Percentiles rank a stretch among this genome's conserved stretches.
phyloP scores from a whole-genome alignment of 305 asterid species.

The Fraxinus xanthoxyloides region DNA sequence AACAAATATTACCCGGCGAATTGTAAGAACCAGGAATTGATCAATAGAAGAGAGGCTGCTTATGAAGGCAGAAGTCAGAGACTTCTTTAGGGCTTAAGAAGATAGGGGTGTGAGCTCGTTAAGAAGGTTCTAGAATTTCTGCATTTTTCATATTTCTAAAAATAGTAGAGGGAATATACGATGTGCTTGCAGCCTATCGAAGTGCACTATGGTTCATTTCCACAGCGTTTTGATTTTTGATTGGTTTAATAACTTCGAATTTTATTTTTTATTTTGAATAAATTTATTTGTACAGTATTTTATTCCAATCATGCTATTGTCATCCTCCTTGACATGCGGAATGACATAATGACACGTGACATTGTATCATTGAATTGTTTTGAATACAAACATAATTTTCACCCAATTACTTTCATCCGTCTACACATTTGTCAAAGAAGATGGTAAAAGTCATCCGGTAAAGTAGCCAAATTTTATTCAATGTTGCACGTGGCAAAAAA shows the following conservation, averaged over 20 bases:
- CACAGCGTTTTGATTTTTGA: neutral
- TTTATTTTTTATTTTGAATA: too few relatives aligned
- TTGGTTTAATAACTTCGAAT: neutral
- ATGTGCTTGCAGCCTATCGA: neutral
- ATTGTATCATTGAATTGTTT: too few relatives aligned
- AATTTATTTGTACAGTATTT: neutral
- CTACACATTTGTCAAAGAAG: too few relatives aligned
- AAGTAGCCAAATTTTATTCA: too few relatives aligned
- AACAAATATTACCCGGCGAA: neutral
- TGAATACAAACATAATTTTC: too few relatives aligned
- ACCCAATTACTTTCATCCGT: too few relatives aligned
- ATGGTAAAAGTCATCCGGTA: too few relatives aligned
- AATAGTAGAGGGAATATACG: neutral
- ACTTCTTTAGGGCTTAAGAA: neutral
- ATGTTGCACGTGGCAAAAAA: too few relatives aligned
- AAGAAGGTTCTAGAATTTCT: conserved; percentile 1
- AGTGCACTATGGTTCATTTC: neutral
- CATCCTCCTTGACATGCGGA: too few relatives aligned
- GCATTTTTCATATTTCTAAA: neutral
- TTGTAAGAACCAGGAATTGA: neutral
- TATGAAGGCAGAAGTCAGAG: neutral
- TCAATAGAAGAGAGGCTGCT: neutral
- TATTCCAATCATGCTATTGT: too few relatives aligned
- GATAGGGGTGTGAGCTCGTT: neutral
- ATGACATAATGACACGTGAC: too few relatives aligned